Evolutionary conservation across 495 filamentous ascomycete species (phyloP), one percentile per base, ranked within the genome.

Genomic region (Poronia punctata): DNA sequence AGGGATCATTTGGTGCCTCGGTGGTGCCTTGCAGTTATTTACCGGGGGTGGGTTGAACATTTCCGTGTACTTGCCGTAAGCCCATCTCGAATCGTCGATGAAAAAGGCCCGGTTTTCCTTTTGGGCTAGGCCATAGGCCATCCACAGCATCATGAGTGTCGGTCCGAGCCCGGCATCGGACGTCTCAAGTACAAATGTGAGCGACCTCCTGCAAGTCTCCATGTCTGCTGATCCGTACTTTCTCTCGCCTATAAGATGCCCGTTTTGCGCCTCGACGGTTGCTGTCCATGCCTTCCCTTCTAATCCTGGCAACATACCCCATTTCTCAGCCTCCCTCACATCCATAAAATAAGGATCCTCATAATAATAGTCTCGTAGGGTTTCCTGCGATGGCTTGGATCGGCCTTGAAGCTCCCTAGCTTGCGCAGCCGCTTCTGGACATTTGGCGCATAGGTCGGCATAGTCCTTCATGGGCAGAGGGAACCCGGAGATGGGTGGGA

Each of bases 41-140:
- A 65, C 39, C 1, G 79, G 75, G 4, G 76, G 76, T 9, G 76
- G 61, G n/a, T 65, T 54, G 58, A 88, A 88, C 53, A 77, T 86
- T 37, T 69, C 68, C 2, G 63, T 70, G 53, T 80, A 88, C 26
- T 72, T 64, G 3, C 85, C 84, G 54, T 86, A 89, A 1, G 79
- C 74, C 84, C 84, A 89, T 42, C 77, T 67, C 5, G 77, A 75
- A 53, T 87, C 84, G 49, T 88, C 80, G 46, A 88, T 61, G 59
- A 87, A 86, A 52, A 88, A 89, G 1, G 74, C 70, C 15, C 84
- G 60, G 7, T 68, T 72, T 54, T 89, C 83, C 35, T 75, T 70
- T 50, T 77, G 62, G 4, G 84, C 83, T 24, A 88, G 60, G 8
- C 83, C 84, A 46, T 86, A 88, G 16, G 84, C 78, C 45, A 75